These are phyloP conservation scores for Geoglossum glabrum DNA, from an alignment of 495 filamentous ascomycete species.

Conservation along the genomic window DNA sequence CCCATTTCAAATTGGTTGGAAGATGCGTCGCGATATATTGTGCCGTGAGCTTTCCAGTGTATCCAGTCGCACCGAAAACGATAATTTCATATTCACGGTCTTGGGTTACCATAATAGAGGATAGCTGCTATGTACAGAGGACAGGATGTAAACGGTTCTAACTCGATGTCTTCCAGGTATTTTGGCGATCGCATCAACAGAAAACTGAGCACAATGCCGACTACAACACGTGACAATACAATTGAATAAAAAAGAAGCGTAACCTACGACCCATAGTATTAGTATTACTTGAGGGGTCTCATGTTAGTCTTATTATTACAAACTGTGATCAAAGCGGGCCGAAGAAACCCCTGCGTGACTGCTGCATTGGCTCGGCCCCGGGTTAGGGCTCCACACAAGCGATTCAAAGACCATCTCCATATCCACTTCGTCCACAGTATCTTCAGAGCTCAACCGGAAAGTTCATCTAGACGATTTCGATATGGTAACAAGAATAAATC, in stretches of 20 bases:
- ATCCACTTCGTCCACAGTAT: neutral
- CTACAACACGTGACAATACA: too few relatives aligned
- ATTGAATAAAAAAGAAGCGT: too few relatives aligned
- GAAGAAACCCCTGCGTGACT: neutral
- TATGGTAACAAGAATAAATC: neutral
- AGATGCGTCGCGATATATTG: conserved; percentile 55
- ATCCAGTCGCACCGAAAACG: conserved; percentile 68
- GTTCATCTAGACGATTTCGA: neutral
- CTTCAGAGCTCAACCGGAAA: neutral
- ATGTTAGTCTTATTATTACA: too few relatives aligned
- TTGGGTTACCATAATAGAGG: conserved; percentile 4
- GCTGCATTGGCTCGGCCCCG: neutral
- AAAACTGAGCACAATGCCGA: too few relatives aligned
- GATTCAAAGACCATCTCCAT: neutral
- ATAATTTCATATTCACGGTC: conserved; percentile 61
- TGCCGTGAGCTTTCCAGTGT: conserved; percentile 62
- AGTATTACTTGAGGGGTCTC: too few relatives aligned
- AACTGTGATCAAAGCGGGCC: neutral
- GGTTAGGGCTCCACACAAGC: neutral
- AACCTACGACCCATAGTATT: too few relatives aligned
- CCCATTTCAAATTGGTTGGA: conserved; percentile 75
- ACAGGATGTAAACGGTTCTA: too few relatives aligned
- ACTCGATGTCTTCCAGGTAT: too few relatives aligned
- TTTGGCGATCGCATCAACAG: too few relatives aligned
- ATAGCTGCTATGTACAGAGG: neutral